Evolutionary conservation across 1,284 basidiomycete species (phyloP).

Genomic region (Cutaneotrichosporon spelunceum): DNA sequence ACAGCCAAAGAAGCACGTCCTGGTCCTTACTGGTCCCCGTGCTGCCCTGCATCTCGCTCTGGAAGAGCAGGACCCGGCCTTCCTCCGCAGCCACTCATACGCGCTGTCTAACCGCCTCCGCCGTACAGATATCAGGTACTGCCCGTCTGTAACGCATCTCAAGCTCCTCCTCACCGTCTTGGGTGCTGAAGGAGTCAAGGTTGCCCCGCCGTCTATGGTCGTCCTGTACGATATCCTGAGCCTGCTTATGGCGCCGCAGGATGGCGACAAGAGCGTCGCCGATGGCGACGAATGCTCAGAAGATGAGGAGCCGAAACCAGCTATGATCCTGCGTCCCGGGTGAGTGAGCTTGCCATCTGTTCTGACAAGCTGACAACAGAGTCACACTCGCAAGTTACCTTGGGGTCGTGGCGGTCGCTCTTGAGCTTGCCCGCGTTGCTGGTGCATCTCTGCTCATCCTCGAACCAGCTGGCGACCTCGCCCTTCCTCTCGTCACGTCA

Average conservation of each 20-base stretch:
- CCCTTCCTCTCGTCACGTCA: slow-evolving; percentile 33
- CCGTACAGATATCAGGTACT: slow-evolving; percentile 38
- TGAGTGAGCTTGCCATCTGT: neutral
- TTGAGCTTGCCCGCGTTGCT: slow-evolving; percentile 28
- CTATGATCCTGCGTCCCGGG: neutral
- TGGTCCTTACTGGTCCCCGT: slow-evolving; percentile 40
- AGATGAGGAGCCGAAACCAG: neutral
- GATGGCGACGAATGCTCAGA: neutral
- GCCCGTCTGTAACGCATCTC: slow-evolving; percentile 33
- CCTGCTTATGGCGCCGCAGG: slow-evolving; percentile 31
- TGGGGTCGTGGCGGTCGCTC: slow-evolving; percentile 31
- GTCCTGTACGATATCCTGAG: slow-evolving; percentile 36
- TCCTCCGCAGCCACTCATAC: slow-evolving; percentile 27
- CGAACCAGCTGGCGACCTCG: slow-evolving; percentile 29
- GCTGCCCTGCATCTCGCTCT: slow-evolving; percentile 25
- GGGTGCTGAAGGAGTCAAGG: neutral
- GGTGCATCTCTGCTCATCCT: slow-evolving; percentile 34
- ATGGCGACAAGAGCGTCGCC: slow-evolving; percentile 29
- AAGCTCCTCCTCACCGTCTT: slow-evolving; percentile 24
- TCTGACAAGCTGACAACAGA: slow-evolving; percentile 21
- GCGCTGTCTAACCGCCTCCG: slow-evolving; percentile 24
- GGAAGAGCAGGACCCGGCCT: slow-evolving; percentile 40
- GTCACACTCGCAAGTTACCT: slow-evolving; percentile 36
- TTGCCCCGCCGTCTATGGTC: slow-evolving; percentile 30
- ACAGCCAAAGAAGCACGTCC: slow-evolving; percentile 17